Evolutionary conservation across 257 asterid species (phyloP).

Genomic region (Lycium barbarum): DNA sequence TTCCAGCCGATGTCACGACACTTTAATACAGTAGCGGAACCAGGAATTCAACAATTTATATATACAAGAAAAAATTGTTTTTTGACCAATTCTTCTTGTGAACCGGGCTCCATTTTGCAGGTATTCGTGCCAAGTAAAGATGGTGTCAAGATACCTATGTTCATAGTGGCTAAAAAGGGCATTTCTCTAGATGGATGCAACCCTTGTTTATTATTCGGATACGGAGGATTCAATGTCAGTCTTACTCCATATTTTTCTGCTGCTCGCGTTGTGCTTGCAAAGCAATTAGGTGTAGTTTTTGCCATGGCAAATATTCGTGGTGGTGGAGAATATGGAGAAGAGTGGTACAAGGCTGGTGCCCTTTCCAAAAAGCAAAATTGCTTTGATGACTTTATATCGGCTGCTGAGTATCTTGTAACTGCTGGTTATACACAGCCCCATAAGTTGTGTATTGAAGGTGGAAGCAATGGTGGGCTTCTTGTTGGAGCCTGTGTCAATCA

Average conservation of each 20-base stretch:
- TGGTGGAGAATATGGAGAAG: conserved; percentile 98
- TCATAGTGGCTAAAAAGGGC: conserved; percentile 78
- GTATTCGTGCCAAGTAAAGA: conserved; percentile 87
- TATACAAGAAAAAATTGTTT: neutral
- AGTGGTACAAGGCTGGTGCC: conserved; percentile 95
- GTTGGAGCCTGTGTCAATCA: conserved; percentile 95
- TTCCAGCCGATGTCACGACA: neutral
- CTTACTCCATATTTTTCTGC: conserved; percentile 73
- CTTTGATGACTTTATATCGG: conserved; percentile 84
- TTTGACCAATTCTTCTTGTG: neutral
- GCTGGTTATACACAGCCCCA: conserved; percentile 87
- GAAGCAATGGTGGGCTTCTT: conserved; percentile 96
- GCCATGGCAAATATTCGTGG: conserved; percentile 96
- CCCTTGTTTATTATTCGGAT: conserved; percentile 83
- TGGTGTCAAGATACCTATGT: conserved; percentile 75
- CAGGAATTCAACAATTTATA: neutral
- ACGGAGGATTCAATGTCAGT: conserved; percentile 88
- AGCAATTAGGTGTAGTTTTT: conserved; percentile 70
- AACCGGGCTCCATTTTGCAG: conserved; percentile 44
- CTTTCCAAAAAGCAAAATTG: conserved; percentile 88
- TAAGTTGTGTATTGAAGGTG: conserved; percentile 96
- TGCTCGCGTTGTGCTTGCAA: conserved; percentile 65
- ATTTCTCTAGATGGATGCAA: conserved; percentile 80
- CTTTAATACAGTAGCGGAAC: neutral
- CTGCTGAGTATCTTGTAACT: conserved; percentile 79